Conservation (phyloP, 345 rosid species). For the Rhodomyrtus tomentosa region DNA sequence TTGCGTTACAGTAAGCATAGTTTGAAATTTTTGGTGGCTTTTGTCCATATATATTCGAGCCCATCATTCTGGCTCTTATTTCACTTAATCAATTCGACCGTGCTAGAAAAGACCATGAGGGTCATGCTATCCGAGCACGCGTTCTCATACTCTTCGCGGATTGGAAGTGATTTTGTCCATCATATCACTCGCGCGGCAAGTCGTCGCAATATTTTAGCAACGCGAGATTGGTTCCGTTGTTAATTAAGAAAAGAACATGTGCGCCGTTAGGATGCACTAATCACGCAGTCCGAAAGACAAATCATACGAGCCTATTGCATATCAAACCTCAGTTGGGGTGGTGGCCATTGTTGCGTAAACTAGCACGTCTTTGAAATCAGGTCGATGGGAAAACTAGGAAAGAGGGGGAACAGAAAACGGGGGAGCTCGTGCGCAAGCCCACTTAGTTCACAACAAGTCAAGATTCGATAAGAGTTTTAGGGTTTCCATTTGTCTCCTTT, state of each 20-base stretch:
- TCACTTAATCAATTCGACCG: neutral
- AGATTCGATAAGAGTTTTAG: neutral
- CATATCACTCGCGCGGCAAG: neutral
- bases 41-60: neutral
- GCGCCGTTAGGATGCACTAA: neutral
- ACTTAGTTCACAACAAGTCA: neutral
- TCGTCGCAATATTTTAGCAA: neutral
- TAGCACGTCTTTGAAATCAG: neutral
- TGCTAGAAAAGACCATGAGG: neutral
- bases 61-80: neutral
- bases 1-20: too few relatives aligned
- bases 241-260: neutral
- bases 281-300: neutral
- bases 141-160: neutral
- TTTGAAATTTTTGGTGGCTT: too few relatives aligned
- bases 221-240: neutral
- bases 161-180: neutral
- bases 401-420: neutral
- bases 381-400: neutral
- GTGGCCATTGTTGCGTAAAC: neutral
- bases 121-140: neutral
- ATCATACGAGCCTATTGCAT: neutral
- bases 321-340: neutral
- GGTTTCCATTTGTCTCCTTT: neutral
- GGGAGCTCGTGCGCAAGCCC: neutral